Conservation (phyloP, 768 basidiomycete genomes). For the Russula olivacea region DNA sequence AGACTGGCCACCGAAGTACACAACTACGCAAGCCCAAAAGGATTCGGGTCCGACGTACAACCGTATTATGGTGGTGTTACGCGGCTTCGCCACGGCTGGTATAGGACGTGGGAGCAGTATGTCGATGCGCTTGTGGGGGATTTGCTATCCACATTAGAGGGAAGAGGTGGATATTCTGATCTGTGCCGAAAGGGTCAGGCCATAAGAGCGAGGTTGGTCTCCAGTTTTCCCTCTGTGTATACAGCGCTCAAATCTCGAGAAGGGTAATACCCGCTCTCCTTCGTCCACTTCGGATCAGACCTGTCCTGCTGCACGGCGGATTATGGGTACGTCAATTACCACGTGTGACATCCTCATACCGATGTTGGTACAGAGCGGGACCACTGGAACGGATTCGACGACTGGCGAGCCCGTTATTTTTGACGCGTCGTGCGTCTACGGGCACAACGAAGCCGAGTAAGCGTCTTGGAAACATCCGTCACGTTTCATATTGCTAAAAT, state of each 20-base stretch:
- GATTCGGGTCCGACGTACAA: conserved; percentile 66
- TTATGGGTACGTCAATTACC: conserved; percentile 54
- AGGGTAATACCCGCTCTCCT: conserved; percentile 58
- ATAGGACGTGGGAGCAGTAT: conserved; percentile 62
- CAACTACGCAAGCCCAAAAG: conserved; percentile 43
- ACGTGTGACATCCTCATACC: background rate
- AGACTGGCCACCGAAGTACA: conserved; percentile 67
- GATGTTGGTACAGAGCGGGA: conserved; percentile 52
- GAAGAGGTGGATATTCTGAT: conserved; percentile 38
- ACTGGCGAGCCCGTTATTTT: conserved; percentile 62
- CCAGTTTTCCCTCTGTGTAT: background rate
- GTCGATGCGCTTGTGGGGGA: conserved; percentile 56
- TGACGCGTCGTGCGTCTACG: conserved; percentile 74
- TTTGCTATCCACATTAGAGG: conserved; percentile 44
- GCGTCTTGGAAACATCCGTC: conserved; percentile 25
- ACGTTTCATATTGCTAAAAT: background rate
- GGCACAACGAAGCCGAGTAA: conserved; percentile 80
- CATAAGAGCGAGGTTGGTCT: conserved; percentile 40
- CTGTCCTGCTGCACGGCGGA: conserved; percentile 73
- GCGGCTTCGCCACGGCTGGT: conserved; percentile 66
- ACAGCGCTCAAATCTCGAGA: background rate
- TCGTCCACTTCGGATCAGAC: conserved; percentile 49
- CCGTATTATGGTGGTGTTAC: conserved; percentile 70
- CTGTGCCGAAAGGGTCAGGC: conserved; percentile 49
- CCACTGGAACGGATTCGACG: conserved; percentile 52